Evolutionary conservation across 2,329 filamentous ascomycete species (phyloP).

Genomic region (Alternaria incomplexa): DNA sequence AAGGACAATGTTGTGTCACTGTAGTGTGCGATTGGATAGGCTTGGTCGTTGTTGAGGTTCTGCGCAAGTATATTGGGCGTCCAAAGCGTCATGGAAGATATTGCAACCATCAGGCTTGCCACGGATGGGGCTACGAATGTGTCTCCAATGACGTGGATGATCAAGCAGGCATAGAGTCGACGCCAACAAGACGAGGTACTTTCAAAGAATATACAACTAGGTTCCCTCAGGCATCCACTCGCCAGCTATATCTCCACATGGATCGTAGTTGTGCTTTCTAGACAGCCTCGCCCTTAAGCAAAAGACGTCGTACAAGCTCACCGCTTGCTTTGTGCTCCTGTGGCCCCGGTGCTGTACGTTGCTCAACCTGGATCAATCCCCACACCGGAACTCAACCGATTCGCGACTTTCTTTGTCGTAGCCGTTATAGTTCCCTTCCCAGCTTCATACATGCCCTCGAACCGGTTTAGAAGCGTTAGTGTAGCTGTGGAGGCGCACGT

Average conservation of each 20-base stretch:
- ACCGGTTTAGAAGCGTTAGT: conserved; percentile 7
- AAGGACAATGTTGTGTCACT: not conserved
- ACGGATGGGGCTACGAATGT: not conserved
- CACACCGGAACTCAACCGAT: conserved; percentile 30
- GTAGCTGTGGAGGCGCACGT: not conserved
- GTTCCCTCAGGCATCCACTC: not conserved
- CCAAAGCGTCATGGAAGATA: not conserved
- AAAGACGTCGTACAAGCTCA: conserved; percentile 30
- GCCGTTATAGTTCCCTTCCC: not conserved
- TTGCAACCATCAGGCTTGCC: not conserved
- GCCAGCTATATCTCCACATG: not conserved
- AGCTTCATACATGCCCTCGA: not conserved
- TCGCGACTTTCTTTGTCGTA: conserved; percentile 16
- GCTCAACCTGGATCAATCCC: conserved; percentile 21
- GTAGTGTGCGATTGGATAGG: not conserved
- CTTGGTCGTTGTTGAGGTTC: not conserved
- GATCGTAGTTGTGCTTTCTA: not conserved
- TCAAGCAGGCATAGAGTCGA: not conserved
- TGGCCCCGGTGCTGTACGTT: conserved; percentile 19
- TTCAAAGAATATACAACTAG: not conserved
- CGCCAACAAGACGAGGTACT: not conserved
- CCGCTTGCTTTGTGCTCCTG: conserved; percentile 26
- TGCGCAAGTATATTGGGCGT: not conserved
- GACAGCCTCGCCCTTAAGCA: not conserved
- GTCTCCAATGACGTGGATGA: not conserved